These are phyloP conservation scores for Bruguiera sexangula DNA, from an alignment of 345 rosid species.

Conservation along the genomic window DNA sequence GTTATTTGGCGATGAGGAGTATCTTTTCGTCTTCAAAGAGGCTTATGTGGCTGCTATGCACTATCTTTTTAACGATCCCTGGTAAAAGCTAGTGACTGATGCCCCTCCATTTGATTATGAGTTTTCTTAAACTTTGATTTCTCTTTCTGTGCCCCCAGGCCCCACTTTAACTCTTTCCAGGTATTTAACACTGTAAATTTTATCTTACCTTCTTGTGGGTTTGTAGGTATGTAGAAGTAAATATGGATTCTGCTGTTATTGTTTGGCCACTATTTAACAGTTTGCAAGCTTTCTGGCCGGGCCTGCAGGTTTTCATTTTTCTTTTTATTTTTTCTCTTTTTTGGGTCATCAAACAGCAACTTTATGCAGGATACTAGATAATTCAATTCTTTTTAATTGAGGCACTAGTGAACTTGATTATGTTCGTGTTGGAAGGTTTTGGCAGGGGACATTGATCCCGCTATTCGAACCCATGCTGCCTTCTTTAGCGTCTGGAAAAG, in stretches of 20 bases:
- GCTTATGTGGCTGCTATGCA: slow-evolving; percentile 91
- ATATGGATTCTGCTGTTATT: slow-evolving; percentile 96
- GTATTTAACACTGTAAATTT: background rate
- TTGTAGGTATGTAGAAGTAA: slow-evolving; percentile 94
- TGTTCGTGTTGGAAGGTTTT: slow-evolving; percentile 58
- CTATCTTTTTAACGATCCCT: slow-evolving; percentile 88
- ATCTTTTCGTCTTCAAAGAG: slow-evolving; percentile 86
- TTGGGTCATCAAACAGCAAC: background rate
- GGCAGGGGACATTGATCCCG: slow-evolving; percentile 95
- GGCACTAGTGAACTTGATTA: background rate
- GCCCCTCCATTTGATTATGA: slow-evolving; percentile 25
- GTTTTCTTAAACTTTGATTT: slow-evolving; percentile 8
- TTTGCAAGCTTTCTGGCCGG: slow-evolving; percentile 99
- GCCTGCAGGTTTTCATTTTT: slow-evolving; percentile 73
- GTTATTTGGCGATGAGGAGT: slow-evolving; percentile 93
- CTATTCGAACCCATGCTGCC: slow-evolving; percentile 93
- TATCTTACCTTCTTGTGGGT: slow-evolving; percentile 14
- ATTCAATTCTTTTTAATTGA: background rate
- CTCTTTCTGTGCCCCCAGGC: background rate
- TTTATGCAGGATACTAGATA: too few species aligned
- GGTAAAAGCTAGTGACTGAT: slow-evolving; percentile 53
- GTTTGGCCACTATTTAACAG: slow-evolving; percentile 97
- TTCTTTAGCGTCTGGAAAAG: slow-evolving; percentile 93
- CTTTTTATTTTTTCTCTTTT: background rate
- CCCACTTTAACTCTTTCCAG: background rate